phyloP scores from a whole-genome alignment of 306 rosid genomes.

The Cucumis cinereus region DNA sequence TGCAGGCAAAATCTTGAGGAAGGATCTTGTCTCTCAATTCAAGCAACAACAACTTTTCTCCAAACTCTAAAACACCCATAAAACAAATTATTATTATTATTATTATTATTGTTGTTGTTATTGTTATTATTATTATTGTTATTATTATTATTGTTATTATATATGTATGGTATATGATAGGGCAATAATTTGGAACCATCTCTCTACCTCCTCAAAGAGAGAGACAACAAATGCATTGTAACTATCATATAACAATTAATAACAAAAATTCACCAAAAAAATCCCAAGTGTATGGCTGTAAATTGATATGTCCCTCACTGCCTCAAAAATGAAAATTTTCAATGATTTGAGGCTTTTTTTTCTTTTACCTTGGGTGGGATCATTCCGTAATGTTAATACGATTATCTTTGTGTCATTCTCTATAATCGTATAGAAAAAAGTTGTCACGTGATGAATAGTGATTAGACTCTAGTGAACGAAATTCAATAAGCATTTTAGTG shows the following conservation, averaged over 20 bases:
- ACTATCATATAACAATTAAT: background rate
- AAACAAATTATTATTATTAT: background rate
- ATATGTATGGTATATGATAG: background rate
- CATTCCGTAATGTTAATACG: background rate
- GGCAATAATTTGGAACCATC: background rate
- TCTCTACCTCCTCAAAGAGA: background rate
- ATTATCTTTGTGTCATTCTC: no score
- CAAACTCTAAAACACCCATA: slow-evolving; percentile 32
- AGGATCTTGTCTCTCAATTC: slow-evolving; percentile 56
- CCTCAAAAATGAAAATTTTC: background rate
- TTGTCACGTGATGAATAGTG: no score
- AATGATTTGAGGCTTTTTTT: background rate
- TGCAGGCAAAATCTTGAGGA: slow-evolving; percentile 87
- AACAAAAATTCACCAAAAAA: background rate
- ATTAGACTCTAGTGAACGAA: no score
- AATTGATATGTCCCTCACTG: background rate
- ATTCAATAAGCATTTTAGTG: no score
- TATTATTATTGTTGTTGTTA: no score
- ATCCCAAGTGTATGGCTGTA: background rate
- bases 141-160: background rate
- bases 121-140: no score
- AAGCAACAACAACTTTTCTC: slow-evolving; percentile 27
- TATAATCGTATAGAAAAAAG: no score
- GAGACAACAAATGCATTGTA: background rate
- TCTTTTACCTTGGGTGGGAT: no score